These are phyloP conservation scores for Citrullus colocynthis DNA, from an alignment of 306 rosid species.

Conservation along the genomic window DNA sequence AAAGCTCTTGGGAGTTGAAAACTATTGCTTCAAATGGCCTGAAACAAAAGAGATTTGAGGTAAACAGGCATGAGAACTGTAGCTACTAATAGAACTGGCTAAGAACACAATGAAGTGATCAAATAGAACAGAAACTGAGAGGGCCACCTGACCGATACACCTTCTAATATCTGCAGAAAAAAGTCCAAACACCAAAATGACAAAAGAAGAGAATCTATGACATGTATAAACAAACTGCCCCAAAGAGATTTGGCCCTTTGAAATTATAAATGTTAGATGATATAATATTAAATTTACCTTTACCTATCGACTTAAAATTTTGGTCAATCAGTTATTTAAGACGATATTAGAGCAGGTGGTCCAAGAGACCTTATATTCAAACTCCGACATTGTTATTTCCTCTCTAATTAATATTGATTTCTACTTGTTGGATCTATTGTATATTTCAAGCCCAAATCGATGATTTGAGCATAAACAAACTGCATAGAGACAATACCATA, in stretches of 20 bases:
- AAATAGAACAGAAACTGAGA: neutral
- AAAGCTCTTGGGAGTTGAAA: neutral
- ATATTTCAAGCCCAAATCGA: too few relatives aligned
- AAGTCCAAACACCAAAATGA: neutral
- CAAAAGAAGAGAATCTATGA: constrained; percentile 2
- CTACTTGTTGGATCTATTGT: too few relatives aligned
- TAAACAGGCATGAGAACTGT: neutral
- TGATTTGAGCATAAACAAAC: too few relatives aligned
- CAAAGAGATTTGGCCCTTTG: constrained; percentile 2
- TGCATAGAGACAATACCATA: neutral
- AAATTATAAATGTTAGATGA: neutral
- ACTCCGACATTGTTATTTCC: too few relatives aligned
- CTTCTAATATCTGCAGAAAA: neutral
- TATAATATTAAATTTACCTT: too few relatives aligned
- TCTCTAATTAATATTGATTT: too few relatives aligned
- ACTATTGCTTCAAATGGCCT: neutral
- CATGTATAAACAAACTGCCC: constrained; percentile 1
- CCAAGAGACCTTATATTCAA: too few relatives aligned
- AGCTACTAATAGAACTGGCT: neutral
- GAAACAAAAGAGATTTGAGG: neutral
- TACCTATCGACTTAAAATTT: too few relatives aligned
- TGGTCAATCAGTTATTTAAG: too few relatives aligned
- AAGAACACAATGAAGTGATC: neutral
- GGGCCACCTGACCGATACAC: neutral
- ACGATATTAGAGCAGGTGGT: too few relatives aligned